These are phyloP conservation scores for Panaeolus papilionaceus DNA, from an alignment of 768 basidiomycete species.

Conservation along the genomic window DNA sequence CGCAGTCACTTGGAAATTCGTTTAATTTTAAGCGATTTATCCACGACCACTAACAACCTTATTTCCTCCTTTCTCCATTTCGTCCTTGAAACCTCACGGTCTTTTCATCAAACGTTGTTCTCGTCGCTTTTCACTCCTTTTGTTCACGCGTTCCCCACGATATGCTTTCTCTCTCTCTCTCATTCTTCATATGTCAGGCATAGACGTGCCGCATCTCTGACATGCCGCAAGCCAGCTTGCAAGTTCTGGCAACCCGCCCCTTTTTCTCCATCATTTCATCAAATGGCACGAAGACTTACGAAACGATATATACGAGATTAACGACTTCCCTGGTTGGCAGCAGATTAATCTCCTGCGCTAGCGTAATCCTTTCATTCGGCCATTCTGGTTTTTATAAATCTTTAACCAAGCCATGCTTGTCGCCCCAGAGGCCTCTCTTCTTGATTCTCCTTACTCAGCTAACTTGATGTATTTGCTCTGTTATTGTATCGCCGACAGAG, in stretches of 20 bases:
- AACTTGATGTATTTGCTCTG: slow-evolving; percentile 28
- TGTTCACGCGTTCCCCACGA: slow-evolving; percentile 16
- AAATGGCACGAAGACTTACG: slow-evolving; percentile 33
- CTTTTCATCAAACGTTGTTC: slow-evolving; percentile 50
- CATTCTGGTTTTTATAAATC: slow-evolving; percentile 23
- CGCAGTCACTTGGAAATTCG: slow-evolving; percentile 46
- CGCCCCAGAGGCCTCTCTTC: slow-evolving; percentile 8
- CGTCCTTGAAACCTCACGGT: slow-evolving; percentile 14
- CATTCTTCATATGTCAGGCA: slow-evolving; percentile 15
- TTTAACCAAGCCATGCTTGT: slow-evolving; percentile 19
- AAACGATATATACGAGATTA: slow-evolving; percentile 39
- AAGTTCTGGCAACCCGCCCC: slow-evolving; percentile 4
- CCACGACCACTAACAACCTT: slow-evolving; percentile 15
- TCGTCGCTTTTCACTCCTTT: slow-evolving; percentile 15
- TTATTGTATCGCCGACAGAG: slow-evolving; percentile 16
- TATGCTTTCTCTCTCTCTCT: slow-evolving; percentile 17
- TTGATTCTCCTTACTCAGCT: slow-evolving; percentile 20
- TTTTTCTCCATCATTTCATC: not conserved
- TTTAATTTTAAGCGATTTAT: slow-evolving; percentile 28
- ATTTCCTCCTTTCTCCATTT: slow-evolving; percentile 21
- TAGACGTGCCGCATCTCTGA: slow-evolving; percentile 17
- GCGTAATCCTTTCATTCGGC: slow-evolving; percentile 25
- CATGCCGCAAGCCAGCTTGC: slow-evolving; percentile 7
- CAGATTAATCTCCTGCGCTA: slow-evolving; percentile 32
- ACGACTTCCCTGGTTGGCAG: slow-evolving; percentile 50